Evolutionary conservation across 2,329 filamentous ascomycete species (phyloP), one percentile per base, ranked within the genome.

Genomic region (Aspergillus phoenicis): DNA sequence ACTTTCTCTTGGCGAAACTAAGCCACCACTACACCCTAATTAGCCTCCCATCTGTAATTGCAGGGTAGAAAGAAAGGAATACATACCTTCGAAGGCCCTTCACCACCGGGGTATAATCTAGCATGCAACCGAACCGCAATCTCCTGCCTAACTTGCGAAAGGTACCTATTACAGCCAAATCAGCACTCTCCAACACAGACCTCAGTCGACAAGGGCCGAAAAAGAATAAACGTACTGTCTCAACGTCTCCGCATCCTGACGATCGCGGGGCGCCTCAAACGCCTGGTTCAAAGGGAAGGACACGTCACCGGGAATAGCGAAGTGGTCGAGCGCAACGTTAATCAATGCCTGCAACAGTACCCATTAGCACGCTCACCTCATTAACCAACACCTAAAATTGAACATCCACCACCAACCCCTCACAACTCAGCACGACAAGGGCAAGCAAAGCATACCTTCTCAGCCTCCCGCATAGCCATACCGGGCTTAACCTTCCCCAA

Each of bases 1-100:
- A 99, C 87, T 97, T 97, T 81, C 95, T 89, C 88, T 98, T 98
- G 57, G 91, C 91, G 77, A 97, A 99, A 84, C 95, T 98, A 77
- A 99, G 80, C 95, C 95, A 99, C 91, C 94, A 98, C 87, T 96
- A 82, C 85, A 63, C 15, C 43, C n/a, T 36, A 13, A 60, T 58
- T 22, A 17, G 22, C 75, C 22, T 38, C 8, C 33, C n/a, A 1
- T 28, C 2, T 20, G 13, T 28, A 26, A 26, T 39, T 43, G 13
- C 38, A 13, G 39, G 15, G 8, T 8, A 8, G 13, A 17, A 8
- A 15, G 17, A 15, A 15, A 8, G 41, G 2, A 20, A 36, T 24
- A 68, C 75, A 69, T 70, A 84, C 83, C 80, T 88, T 87, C 66
- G 80, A 91, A 78, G 83, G 93, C 79, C 74, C 86, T 78, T 77